These are phyloP conservation scores for Nakataea oryzae DNA, from an alignment of 2,329 filamentous ascomycete species.

Conservation along the genomic window DNA sequence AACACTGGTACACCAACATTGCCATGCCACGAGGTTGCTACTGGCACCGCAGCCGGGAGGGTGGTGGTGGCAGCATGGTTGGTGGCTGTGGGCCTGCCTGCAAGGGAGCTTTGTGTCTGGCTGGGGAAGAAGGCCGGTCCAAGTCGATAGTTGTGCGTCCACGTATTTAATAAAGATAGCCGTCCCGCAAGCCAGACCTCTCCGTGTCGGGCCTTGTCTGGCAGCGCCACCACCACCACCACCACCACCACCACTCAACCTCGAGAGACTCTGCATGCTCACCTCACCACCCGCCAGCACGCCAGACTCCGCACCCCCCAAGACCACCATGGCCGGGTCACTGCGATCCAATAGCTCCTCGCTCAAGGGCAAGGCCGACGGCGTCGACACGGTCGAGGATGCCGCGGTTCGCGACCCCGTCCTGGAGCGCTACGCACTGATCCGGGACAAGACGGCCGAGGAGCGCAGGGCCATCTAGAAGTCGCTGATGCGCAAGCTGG, in stretches of 20 bases:
- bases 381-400: too few relatives aligned
- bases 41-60: too few relatives aligned
- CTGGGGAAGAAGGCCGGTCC: background rate
- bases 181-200: background rate
- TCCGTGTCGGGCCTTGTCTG: background rate
- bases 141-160: background rate
- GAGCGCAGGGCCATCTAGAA: background rate
- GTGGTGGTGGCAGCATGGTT: too few relatives aligned
- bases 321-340: background rate
- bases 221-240: background rate
- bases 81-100: too few relatives aligned
- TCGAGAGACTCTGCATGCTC: background rate
- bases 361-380: too few relatives aligned
- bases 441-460: background rate
- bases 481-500: slow-evolving; percentile 35
- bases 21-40: too few relatives aligned
- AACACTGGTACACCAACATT: too few relatives aligned
- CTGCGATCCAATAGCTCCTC: too few relatives aligned
- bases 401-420: too few relatives aligned
- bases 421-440: background rate
- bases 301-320: too few relatives aligned
- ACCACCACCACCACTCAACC: background rate
- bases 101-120: too few relatives aligned
- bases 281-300: background rate
- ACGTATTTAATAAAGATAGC: background rate